phyloP scores from a whole-genome alignment of 768 basidiomycete genomes.

The Gloeostereum incarnatum region DNA sequence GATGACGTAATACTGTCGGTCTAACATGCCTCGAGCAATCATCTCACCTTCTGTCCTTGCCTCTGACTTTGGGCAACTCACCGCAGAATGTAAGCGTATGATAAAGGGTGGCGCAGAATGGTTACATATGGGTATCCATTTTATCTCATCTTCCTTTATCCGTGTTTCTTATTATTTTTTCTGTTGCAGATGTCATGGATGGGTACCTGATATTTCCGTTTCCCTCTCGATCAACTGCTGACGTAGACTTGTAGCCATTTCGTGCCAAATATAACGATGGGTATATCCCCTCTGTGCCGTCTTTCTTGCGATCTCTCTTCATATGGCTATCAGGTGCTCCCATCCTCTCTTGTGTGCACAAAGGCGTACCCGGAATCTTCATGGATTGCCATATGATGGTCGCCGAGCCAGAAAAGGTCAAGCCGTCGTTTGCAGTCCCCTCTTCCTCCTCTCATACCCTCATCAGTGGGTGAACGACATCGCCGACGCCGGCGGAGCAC shows the following conservation, averaged over 20 bases:
- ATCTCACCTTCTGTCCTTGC: conserved; percentile 97
- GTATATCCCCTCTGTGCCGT: conserved; percentile 27
- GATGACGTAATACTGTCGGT: conserved; percentile 2
- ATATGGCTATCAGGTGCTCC: conserved; percentile 61
- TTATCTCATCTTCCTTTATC: neutral
- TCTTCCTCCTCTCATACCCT: neutral
- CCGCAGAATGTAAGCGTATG: conserved; percentile 95
- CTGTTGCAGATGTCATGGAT: conserved; percentile 87
- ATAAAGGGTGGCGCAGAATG: conserved; percentile 92
- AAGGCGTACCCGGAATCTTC: conserved; percentile 88
- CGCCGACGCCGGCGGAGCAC: conserved; percentile 87
- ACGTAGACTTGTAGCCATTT: conserved; percentile 61
- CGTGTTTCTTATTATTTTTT: neutral
- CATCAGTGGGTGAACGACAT: conserved; percentile 92
- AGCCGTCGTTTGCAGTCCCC: neutral
- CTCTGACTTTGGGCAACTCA: conserved; percentile 92
- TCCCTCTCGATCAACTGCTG: conserved; percentile 9
- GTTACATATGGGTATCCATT: conserved; percentile 86
- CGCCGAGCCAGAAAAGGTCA: conserved; percentile 79
- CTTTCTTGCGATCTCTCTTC: conserved; percentile 4
- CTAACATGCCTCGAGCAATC: conserved; percentile 78
- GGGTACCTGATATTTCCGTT: conserved; percentile 48
- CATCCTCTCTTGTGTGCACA: conserved; percentile 75
- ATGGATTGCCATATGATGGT: conserved; percentile 99
- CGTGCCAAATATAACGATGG: conserved; percentile 98